Conservation (phyloP, 73 alveolate genomes). For the Effrenium voratum region DNA sequence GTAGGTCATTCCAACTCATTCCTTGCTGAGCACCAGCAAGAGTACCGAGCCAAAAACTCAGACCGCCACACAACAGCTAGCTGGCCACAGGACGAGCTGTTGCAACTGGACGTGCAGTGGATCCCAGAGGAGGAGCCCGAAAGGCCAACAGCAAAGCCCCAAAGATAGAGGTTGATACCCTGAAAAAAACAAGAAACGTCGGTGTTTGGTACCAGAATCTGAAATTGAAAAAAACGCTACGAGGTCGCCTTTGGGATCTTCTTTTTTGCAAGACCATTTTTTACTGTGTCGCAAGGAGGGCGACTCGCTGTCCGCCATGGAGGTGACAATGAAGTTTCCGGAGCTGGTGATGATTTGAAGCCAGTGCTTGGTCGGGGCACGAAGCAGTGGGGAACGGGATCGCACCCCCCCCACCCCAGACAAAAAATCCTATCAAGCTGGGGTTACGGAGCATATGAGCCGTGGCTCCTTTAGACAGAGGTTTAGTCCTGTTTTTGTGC, state of each 20-base stretch:
- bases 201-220: background rate
- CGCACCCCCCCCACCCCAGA: too few species aligned
- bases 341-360: conserved; percentile 73
- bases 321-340: conserved; percentile 90
- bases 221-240: too few species aligned
- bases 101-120: conserved; percentile 91
- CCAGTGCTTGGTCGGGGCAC: too few species aligned
- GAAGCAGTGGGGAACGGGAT: too few species aligned
- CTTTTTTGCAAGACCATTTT: background rate
- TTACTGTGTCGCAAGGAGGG: conserved; percentile 20
- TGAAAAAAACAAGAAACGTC: background rate
- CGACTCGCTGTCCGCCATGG: conserved; percentile 86
- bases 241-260: background rate
- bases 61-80: background rate
- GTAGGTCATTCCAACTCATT: too few species aligned
- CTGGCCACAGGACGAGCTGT: conserved; percentile 60
- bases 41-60: background rate
- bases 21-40: too few species aligned
- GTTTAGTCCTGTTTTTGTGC: too few species aligned
- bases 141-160: background rate
- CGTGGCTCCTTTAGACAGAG: too few species aligned
- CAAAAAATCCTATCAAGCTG: too few species aligned
- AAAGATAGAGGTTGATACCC: background rate
- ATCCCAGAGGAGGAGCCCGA: conserved; percentile 42
- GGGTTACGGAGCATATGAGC: too few species aligned